Conservation (phyloP, 148 eudicot genomes). For the Amaranthus hypochondriacus region DNA sequence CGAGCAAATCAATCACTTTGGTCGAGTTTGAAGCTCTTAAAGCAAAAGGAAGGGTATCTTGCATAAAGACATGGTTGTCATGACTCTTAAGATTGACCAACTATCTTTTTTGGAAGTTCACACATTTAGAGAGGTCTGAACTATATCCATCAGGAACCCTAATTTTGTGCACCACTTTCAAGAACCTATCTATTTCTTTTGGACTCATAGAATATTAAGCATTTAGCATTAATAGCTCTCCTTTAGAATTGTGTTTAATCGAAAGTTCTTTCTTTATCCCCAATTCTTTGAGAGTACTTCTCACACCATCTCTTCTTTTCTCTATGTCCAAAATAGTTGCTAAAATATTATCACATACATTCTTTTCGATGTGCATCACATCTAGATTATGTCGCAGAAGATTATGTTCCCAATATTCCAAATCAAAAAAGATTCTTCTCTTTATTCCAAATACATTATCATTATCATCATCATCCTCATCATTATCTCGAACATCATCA, state of each 20-base stretch:
- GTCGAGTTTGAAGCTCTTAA: constrained; percentile 13
- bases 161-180: not conserved
- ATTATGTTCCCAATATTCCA: not conserved
- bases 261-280: constrained; percentile 4
- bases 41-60: constrained; percentile 10
- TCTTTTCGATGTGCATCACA: constrained; percentile 13
- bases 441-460: not conserved
- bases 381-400: constrained; percentile 17
- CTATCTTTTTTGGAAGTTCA: constrained; percentile 15
- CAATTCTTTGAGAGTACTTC: not conserved
- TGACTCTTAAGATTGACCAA: constrained; percentile 13
- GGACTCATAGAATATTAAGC: constrained; percentile 10
- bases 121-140: constrained; percentile 10
- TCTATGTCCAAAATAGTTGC: constrained; percentile 10
- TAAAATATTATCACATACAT: constrained; percentile 4
- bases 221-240: not conserved
- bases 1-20: not conserved
- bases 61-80: constrained; percentile 20
- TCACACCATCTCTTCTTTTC: constrained; percentile 13
- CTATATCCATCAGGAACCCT: constrained; percentile 14
- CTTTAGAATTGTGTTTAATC: not conserved
- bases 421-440: not conserved
- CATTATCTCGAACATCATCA: not conserved
- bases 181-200: constrained; percentile 15
- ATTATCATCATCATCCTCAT: not conserved